Evolutionary conservation across 2,329 filamentous ascomycete species (phyloP), one percentile per base, ranked within the genome.

Genomic region (Zymoseptoria ardabiliae): DNA sequence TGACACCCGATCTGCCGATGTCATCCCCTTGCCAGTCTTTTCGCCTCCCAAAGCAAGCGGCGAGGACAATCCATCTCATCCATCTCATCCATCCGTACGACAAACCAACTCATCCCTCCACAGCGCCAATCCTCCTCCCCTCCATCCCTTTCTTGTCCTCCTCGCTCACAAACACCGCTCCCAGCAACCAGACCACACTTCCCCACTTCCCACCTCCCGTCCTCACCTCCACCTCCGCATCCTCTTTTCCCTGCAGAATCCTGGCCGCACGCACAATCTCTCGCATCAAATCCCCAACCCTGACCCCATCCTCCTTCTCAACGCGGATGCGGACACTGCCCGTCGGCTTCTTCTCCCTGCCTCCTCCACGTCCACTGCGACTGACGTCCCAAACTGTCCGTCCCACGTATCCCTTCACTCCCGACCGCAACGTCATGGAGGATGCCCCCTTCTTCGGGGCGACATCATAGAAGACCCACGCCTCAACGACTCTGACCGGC

Each of bases 141-240:
- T 63, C 57, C 5, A 63, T 49, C 1, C 2, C 21, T 4, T 49
- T 45, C 19, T 55, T 23, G 49, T 64, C 62, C n/a, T 58, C 53
- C 13, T 59, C 48, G 19, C 49, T 58, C 21, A 55, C 63, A 53
- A 62, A 63, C 0, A 64, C 45, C 0, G 61, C 63, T 0, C 63
- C 63, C 8, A 65, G n/a, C 53, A 62, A 53, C 30, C 54, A 65
- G 0, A 64, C 49, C 3, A 53, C 23, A 28, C 10, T 25, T 10
- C 28, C 28, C n/a, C 51, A 45, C 7, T 45, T 45, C 2, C 35
- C 35, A 45, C 17, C 11, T 5, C 35, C 35, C n/a, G 10, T n/a
- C 4, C 35, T 13, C 13, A 45, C 35, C 17, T 45, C 35, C 2
- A 45, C 13, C 35, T 45, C 35, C 35, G 17, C 35, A n/a, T 45